Evolutionary conservation across 2,329 filamentous ascomycete genomes (phyloP).

Genomic region (Daldinia sp.): DNA sequence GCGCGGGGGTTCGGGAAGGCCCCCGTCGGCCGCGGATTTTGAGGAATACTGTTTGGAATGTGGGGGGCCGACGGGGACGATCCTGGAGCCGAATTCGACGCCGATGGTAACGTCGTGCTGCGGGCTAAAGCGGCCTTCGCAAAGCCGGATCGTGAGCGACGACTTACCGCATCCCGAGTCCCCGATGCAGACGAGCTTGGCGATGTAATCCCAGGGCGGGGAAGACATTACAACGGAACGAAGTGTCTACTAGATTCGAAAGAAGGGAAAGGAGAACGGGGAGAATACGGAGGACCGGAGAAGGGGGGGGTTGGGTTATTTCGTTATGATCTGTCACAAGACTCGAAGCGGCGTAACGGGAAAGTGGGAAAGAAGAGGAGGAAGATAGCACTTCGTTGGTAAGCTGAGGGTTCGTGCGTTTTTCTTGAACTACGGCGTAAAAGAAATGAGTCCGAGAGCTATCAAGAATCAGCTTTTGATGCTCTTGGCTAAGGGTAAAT

Average conservation of each 20-base stretch:
- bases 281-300: neutral
- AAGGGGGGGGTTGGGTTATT: neutral
- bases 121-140: conserved; percentile 92
- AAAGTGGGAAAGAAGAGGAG: neutral
- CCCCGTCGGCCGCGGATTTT: conserved; percentile 43
- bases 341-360: neutral
- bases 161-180: conserved; percentile 97
- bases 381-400: conserved; percentile 2
- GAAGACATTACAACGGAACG: conserved; percentile 59
- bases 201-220: conserved; percentile 96
- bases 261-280: too few relatives aligned
- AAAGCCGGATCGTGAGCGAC: conserved; percentile 90
- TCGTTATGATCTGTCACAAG: conserved; percentile 20
- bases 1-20: conserved; percentile 63
- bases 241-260: conserved; percentile 4
- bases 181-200: conserved; percentile 97
- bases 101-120: conserved; percentile 98
- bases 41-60: conserved; percentile 58
- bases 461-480: conserved; percentile 12
- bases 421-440: neutral
- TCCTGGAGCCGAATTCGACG: conserved; percentile 93
- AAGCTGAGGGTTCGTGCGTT: neutral
- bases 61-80: conserved; percentile 88
- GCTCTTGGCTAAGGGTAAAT: neutral
- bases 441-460: neutral